Evolutionary conservation across 2,329 filamentous ascomycete species (phyloP).

Genomic region (Samsoniella hepiali): DNA sequence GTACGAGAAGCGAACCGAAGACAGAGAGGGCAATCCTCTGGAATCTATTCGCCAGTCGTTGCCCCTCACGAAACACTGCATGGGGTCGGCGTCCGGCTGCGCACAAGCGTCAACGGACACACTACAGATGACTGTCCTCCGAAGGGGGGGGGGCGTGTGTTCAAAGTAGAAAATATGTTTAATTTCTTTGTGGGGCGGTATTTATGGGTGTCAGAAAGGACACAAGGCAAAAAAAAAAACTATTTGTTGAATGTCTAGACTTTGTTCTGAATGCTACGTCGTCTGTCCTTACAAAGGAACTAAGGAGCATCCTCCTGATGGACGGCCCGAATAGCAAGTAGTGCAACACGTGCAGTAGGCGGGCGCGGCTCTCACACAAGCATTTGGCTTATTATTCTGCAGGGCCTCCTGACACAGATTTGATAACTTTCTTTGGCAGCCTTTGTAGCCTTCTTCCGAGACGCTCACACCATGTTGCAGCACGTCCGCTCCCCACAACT

Average conservation of each 20-base stretch:
- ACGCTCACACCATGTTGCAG: neutral
- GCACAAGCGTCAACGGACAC: slow-evolving; percentile 1
- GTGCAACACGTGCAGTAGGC: slow-evolving; percentile 5
- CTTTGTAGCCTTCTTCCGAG: neutral
- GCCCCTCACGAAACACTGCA: slow-evolving; percentile 13
- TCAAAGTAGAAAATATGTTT: neutral
- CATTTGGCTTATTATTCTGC: neutral
- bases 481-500: no score
- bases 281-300: neutral
- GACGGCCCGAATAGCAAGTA: slow-evolving; percentile 14
- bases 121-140: slow-evolving; percentile 7
- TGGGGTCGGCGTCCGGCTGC: neutral
- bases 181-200: neutral
- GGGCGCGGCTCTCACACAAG: slow-evolving; percentile 6
- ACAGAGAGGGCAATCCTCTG: neutral
- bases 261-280: slow-evolving; percentile 16
- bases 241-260: neutral
- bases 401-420: neutral
- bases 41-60: slow-evolving; percentile 12
- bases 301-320: slow-evolving; percentile 11
- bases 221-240: neutral
- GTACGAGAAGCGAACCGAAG: neutral
- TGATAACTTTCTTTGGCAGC: neutral
- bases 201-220: neutral
- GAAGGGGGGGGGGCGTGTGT: neutral